Percentiles rank a stretch among this genome's conserved stretches.
Conservation (phyloP, 495 filamentous ascomycete genomes). For the Extremus antarcticus region DNA sequence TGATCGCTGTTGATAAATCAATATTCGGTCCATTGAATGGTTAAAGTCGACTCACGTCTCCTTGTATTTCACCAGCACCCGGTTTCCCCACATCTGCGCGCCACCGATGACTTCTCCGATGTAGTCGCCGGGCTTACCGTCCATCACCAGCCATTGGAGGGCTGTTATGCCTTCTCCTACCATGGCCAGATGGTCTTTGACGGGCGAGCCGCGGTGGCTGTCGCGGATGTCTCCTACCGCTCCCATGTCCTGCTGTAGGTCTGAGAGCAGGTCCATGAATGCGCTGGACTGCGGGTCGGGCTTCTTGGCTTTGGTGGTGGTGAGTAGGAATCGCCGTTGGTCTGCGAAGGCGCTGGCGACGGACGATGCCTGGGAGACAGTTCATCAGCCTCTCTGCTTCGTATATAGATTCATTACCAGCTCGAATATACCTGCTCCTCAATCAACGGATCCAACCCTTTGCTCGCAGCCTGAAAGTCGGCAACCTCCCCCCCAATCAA, state of each 20-base stretch:
- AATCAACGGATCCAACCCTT: slow-evolving; percentile 63
- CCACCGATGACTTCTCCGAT: slow-evolving; percentile 66
- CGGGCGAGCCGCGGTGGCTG: slow-evolving; percentile 55
- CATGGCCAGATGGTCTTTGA: slow-evolving; percentile 68
- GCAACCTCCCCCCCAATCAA: slow-evolving; percentile 66
- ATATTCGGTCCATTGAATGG: not conserved
- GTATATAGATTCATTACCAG: not conserved
- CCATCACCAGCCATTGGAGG: slow-evolving; percentile 73
- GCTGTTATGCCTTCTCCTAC: slow-evolving; percentile 82
- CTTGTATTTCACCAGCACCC: slow-evolving; percentile 78
- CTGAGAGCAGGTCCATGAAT: slow-evolving; percentile 66
- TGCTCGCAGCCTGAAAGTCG: slow-evolving; percentile 67
- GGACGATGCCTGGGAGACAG: slow-evolving; percentile 39
- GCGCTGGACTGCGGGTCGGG: slow-evolving; percentile 55
- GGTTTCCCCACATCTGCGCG: slow-evolving; percentile 84
- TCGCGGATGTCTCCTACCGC: slow-evolving; percentile 69
- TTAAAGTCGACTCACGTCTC: slow-evolving; percentile 56
- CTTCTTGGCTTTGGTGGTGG: slow-evolving; percentile 86
- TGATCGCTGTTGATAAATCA: slow-evolving; percentile 45
- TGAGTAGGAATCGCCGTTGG: slow-evolving; percentile 75
- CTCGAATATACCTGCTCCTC: slow-evolving; percentile 57
- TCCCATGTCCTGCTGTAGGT: slow-evolving; percentile 67
- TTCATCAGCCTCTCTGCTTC: not conserved
- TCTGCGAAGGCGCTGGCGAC: slow-evolving; percentile 62
- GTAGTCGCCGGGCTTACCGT: slow-evolving; percentile 68